Conservation (phyloP, 306 rosid species). For the Glycyrrhiza uralensis region DNA sequence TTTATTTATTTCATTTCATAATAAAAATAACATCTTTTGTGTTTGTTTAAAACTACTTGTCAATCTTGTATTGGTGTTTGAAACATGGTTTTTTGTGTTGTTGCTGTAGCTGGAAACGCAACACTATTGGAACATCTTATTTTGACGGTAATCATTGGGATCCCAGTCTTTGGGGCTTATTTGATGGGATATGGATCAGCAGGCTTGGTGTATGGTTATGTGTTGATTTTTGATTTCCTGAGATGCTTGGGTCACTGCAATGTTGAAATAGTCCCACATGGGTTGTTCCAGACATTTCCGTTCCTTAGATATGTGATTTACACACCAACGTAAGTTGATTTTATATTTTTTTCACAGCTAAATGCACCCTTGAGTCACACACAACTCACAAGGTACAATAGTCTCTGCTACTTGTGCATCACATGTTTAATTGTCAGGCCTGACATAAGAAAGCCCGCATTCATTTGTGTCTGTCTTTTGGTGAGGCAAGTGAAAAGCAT, state of each 20-base stretch:
- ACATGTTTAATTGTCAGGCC: not conserved
- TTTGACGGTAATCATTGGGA: slow-evolving; percentile 51
- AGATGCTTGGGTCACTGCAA: slow-evolving; percentile 84
- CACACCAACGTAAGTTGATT: slow-evolving; percentile 80
- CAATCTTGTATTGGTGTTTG: not conserved
- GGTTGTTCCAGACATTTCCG: slow-evolving; percentile 53
- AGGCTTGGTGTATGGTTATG: slow-evolving; percentile 45
- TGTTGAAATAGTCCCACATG: slow-evolving; percentile 64
- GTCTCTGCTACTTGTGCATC: not conserved
- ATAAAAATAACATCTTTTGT: too few species aligned
- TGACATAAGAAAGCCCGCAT: not conserved
- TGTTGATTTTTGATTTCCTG: slow-evolving; percentile 65
- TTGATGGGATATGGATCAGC: slow-evolving; percentile 72
- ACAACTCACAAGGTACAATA: not conserved
- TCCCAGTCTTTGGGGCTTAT: slow-evolving; percentile 60
- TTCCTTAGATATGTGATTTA: slow-evolving; percentile 62
- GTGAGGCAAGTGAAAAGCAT: slow-evolving; percentile 20
- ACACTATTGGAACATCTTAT: slow-evolving; percentile 69
- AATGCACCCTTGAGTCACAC: not conserved
- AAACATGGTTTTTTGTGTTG: not conserved
- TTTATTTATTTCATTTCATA: not conserved
- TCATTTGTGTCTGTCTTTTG: slow-evolving; percentile 3
- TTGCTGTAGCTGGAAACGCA: slow-evolving; percentile 74
- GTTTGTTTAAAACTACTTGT: not conserved
- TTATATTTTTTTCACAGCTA: not conserved